Conservation (phyloP, 1,139 yeast species). For the Debaryomyces sp. region DNA sequence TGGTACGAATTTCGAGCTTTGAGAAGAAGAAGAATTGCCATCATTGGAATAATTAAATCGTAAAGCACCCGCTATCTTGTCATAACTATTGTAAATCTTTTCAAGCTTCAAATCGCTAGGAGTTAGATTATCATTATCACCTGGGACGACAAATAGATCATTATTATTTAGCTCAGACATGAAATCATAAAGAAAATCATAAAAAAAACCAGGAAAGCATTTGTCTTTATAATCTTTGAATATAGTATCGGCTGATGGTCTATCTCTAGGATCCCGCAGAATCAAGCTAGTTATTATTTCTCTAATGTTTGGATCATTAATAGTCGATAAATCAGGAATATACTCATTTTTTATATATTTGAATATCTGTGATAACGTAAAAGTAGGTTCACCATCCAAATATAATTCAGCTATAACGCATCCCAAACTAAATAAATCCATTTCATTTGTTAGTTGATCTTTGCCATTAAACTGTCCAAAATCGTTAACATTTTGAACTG, state of each 20-base stretch:
- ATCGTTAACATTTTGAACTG: conserved; percentile 25
- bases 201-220: conserved; percentile 74
- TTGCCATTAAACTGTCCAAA: conserved; percentile 29
- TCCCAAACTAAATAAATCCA: conserved; percentile 91
- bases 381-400: conserved; percentile 82
- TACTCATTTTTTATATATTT: conserved; percentile 75
- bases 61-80: conserved; percentile 50
- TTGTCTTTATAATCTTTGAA: conserved; percentile 50
- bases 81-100: conserved; percentile 59
- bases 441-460: conserved; percentile 53
- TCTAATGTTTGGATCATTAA: conserved; percentile 53
- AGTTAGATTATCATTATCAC: conserved; percentile 26
- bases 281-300: conserved; percentile 66
- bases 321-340: conserved; percentile 59
- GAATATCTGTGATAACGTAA: conserved; percentile 84
- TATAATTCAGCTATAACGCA: conserved; percentile 92
- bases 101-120: conserved; percentile 63
- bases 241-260: conserved; percentile 59
- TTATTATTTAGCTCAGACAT: conserved; percentile 44
- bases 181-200: conserved; percentile 69
- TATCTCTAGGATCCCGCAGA: conserved; percentile 56
- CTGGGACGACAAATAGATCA: conserved; percentile 19
- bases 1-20: conserved; percentile 27
- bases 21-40: conserved; percentile 6
- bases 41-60: conserved; percentile 38